Evolutionary conservation across 2,329 filamentous ascomycete genomes (phyloP).

Genomic region (Beauveria medogensis): DNA sequence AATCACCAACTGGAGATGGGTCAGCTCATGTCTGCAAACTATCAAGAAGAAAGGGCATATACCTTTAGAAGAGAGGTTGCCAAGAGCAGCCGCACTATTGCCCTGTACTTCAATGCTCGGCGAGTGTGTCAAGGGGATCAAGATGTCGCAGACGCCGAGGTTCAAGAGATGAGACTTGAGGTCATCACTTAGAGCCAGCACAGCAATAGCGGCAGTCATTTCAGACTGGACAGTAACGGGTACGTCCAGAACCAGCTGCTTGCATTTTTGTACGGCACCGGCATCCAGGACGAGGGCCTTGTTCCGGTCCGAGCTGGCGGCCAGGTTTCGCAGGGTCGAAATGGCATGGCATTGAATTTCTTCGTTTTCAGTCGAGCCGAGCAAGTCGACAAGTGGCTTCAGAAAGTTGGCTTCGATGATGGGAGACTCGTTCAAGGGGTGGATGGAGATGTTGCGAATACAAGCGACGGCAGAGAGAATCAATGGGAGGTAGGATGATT

Average conservation of each 20-base stretch:
- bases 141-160: constrained; percentile 88
- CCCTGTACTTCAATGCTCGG: constrained; percentile 97
- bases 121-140: constrained; percentile 91
- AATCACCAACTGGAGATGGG: constrained; percentile 68
- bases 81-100: constrained; percentile 91
- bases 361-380: constrained; percentile 94
- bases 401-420: constrained; percentile 98
- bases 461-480: constrained; percentile 96
- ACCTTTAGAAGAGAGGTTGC: constrained; percentile 97
- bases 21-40: constrained; percentile 7
- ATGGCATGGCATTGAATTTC: constrained; percentile 99
- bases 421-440: constrained; percentile 93
- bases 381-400: constrained; percentile 83
- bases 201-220: constrained; percentile 99
- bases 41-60: constrained; percentile 20
- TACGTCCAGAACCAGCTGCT: constrained; percentile 88
- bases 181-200: constrained; percentile 90
- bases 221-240: constrained; percentile 93
- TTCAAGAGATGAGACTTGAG: constrained; percentile 86
- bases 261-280: constrained; percentile 96
- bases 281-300: constrained; percentile 96
- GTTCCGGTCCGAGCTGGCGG: constrained; percentile 94
- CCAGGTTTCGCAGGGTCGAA: constrained; percentile 88
- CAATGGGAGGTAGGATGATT: constrained; percentile 90
- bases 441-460: constrained; percentile 98